Evolutionary conservation across 2,329 filamentous ascomycete species (phyloP).

Genomic region (Corinectria fuckeliana): DNA sequence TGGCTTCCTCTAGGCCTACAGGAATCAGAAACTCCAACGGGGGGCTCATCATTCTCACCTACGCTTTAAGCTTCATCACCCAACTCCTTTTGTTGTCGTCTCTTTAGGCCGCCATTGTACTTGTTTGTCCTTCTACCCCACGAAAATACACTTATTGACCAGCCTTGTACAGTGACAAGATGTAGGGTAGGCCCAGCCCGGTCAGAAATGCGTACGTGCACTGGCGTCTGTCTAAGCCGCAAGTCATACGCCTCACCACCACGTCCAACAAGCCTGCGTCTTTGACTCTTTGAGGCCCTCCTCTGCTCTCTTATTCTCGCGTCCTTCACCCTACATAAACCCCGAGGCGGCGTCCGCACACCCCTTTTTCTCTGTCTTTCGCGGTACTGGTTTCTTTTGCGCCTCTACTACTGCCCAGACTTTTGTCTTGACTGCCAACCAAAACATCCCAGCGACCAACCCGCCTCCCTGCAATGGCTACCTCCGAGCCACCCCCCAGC

Average conservation of each 20-base stretch:
- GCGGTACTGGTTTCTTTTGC: not conserved
- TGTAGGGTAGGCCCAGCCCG: slow-evolving; percentile 4
- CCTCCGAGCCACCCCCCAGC: not conserved
- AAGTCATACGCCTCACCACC: slow-evolving; percentile 2
- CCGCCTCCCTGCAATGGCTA: not conserved
- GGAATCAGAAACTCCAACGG: not conserved
- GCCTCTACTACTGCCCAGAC: not conserved
- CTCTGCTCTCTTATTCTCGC: not conserved
- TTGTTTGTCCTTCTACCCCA: not conserved
- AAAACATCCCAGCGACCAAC: not conserved
- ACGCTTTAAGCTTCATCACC: not conserved
- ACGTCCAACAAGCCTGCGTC: not conserved
- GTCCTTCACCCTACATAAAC: not conserved
- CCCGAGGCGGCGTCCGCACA: too few relatives aligned
- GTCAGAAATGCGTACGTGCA: not conserved
- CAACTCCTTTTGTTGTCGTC: not conserved
- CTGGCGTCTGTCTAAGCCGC: slow-evolving; percentile 19
- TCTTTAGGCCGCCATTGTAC: not conserved
- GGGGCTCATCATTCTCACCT: too few relatives aligned
- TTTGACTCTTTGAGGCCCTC: not conserved
- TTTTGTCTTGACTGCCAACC: not conserved
- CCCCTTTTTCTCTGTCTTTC: not conserved
- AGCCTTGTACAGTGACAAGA: not conserved
- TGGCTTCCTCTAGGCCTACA: not conserved
- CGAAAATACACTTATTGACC: not conserved